These are phyloP conservation scores for Jaenimonas drosophilae DNA, from an alignment of 208 protist species.

Conservation along the genomic window DNA sequence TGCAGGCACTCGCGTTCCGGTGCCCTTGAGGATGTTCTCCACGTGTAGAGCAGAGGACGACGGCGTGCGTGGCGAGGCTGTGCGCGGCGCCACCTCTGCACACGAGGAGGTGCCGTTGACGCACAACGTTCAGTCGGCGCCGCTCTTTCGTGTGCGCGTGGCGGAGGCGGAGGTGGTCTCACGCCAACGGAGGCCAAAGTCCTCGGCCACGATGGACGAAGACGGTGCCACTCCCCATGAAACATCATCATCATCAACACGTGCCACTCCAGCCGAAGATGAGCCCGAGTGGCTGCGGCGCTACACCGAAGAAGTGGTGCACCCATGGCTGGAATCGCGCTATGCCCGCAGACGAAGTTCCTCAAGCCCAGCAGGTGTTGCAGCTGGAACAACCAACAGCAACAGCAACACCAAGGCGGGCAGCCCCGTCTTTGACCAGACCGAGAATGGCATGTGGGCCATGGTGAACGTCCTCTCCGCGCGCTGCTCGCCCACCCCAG, in stretches of 20 bases:
- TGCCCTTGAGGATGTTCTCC: conserved; percentile 54
- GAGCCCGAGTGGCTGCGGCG: neutral
- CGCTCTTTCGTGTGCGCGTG: neutral
- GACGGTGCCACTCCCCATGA: no score
- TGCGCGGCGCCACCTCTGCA: neutral
- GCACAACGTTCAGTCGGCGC: neutral
- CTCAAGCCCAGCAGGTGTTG: neutral
- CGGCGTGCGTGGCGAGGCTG: neutral
- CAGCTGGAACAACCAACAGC: neutral
- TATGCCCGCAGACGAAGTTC: neutral
- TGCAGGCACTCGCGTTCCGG: conserved; percentile 43
- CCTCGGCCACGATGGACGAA: neutral
- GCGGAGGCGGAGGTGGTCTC: conserved; percentile 10
- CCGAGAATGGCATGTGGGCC: conserved; percentile 57
- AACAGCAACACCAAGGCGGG: neutral
- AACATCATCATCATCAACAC: neutral
- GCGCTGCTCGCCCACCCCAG: conserved; percentile 41
- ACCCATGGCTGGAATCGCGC: conserved; percentile 12
- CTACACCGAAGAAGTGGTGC: conserved; percentile 18
- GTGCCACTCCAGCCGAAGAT: neutral
- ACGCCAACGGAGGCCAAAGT: neutral
- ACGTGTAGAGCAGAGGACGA: neutral
- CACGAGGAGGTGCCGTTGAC: neutral
- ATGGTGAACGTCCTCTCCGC: conserved; percentile 55
- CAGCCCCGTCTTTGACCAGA: conserved; percentile 41